A percentile compares a stretch with the other conserved stretches of the same genome.
Evolutionary conservation across 140 eudicot genomes (phyloP).

Genomic region (Stevia rebaudiana): DNA sequence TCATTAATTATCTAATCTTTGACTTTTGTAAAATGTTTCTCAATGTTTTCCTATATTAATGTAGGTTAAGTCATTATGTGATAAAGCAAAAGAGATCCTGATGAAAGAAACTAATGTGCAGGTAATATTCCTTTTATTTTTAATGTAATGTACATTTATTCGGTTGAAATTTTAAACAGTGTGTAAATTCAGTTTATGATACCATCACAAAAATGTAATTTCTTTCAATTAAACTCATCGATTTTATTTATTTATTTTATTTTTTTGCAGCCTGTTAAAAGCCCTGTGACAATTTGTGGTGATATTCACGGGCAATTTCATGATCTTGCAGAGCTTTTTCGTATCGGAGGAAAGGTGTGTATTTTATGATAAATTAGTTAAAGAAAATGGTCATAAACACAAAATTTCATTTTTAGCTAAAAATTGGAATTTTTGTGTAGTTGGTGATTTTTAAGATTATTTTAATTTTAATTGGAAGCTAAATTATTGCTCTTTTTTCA

Average conservation of each 20-base stretch:
- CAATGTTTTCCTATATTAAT: background rate
- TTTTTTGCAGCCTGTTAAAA: no score
- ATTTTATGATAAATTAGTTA: background rate
- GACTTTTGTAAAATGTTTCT: slow-evolving; percentile 6
- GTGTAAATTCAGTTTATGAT: background rate
- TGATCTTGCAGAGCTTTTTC: no score
- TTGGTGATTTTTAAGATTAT: background rate
- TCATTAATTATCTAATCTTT: background rate
- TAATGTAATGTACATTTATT: background rate
- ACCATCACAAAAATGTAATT: background rate
- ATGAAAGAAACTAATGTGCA: slow-evolving; percentile 88
- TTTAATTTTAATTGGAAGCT: background rate
- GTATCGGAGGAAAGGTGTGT: no score
- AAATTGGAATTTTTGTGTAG: background rate
- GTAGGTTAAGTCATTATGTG: slow-evolving; percentile 68
- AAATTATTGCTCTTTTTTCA: slow-evolving; percentile 2
- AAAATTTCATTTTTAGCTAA: background rate
- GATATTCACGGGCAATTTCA: no score
- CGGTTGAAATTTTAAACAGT: background rate
- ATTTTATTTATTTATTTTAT: background rate
- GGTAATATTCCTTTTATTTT: slow-evolving; percentile 36
- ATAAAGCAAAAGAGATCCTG: slow-evolving; percentile 77
- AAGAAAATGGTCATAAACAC: background rate
- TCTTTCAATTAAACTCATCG: background rate
- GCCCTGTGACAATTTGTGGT: no score